Percentiles rank a stretch among this genome's conserved stretches.
phyloP scores from a whole-genome alignment of 805 yeast genomes.

The Starmerella floricola region DNA sequence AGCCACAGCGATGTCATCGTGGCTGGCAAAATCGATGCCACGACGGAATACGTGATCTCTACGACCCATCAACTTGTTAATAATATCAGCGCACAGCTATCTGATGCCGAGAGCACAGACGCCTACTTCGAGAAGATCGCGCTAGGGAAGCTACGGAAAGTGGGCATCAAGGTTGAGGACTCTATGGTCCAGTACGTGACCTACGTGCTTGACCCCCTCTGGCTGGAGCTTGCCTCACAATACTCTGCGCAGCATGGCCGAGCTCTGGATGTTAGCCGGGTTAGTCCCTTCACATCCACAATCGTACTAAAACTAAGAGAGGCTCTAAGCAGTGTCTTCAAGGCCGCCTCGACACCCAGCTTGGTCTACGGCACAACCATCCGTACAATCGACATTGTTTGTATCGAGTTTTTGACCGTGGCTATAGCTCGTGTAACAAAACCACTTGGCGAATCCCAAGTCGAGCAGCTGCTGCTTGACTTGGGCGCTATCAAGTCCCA shows the following conservation, averaged over 20 bases:
- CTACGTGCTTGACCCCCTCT: conserved; percentile 50
- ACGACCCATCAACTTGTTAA: conserved; percentile 71
- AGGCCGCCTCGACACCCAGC: conserved; percentile 45
- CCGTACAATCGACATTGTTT: conserved; percentile 53
- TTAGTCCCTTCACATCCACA: conserved; percentile 13
- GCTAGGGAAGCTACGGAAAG: conserved; percentile 12
- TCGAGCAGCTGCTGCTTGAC: conserved; percentile 75
- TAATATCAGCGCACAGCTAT: conserved; percentile 18
- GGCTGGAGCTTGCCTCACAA: conserved; percentile 66
- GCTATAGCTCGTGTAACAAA: conserved; percentile 44
- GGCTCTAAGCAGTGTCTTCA: conserved; percentile 36
- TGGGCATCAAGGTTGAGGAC: conserved; percentile 23
- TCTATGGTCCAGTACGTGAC: conserved; percentile 45
- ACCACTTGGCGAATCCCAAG: conserved; percentile 56
- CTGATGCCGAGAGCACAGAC: neutral
- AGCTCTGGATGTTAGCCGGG: conserved; percentile 14
- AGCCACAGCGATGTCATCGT: conserved; percentile 50
- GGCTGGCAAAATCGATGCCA: conserved; percentile 62
- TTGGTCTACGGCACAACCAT: conserved; percentile 41
- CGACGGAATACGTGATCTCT: conserved; percentile 77
- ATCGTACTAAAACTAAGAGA: conserved; percentile 34
- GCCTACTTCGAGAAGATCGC: conserved; percentile 14
- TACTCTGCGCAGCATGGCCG: conserved; percentile 8
- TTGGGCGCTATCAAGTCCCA: conserved; percentile 46
- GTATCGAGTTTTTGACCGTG: conserved; percentile 40